Evolutionary conservation across 2,329 filamentous ascomycete genomes (phyloP).

Genomic region (Fusarium illudens): DNA sequence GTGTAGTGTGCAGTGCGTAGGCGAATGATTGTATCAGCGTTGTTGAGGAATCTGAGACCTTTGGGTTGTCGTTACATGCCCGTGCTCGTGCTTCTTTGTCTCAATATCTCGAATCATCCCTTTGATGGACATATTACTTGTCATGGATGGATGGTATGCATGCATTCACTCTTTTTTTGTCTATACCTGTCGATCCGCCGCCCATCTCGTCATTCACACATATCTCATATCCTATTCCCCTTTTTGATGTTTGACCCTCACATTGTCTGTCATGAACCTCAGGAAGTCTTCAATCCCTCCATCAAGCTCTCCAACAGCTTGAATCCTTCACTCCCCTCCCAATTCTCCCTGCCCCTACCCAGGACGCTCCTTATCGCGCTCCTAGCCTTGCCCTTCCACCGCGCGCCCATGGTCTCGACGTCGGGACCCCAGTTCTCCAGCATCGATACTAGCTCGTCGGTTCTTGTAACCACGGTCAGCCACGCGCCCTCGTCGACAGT

Average conservation of each 20-base stretch:
- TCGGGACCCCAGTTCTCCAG: slow-evolving; percentile 81
- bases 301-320: slow-evolving; percentile 64
- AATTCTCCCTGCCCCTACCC: slow-evolving; percentile 80
- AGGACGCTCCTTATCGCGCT: slow-evolving; percentile 85
- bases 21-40: slow-evolving; percentile 4
- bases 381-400: slow-evolving; percentile 89
- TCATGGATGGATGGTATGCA: not conserved
- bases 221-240: slow-evolving; percentile 9
- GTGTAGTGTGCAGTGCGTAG: slow-evolving; percentile 26
- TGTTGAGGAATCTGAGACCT: not conserved
- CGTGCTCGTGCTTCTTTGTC: not conserved
- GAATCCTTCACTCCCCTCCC: slow-evolving; percentile 82
- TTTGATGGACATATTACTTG: not conserved
- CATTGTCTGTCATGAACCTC: not conserved
- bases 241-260: not conserved
- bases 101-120: not conserved
- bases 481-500: slow-evolving; percentile 69
- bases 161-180: slow-evolving; percentile 9
- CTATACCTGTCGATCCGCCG: slow-evolving; percentile 4
- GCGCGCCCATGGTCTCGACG: slow-evolving; percentile 73
- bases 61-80: not conserved
- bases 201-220: slow-evolving; percentile 6
- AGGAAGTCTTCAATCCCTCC: slow-evolving; percentile 59
- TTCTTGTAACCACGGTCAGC: slow-evolving; percentile 77
- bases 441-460: slow-evolving; percentile 80